A percentile compares a stretch with the other conserved stretches of the same genome.
Conservation (phyloP, 2,329 filamentous ascomycete species). For the Ophiostoma sp. region DNA sequence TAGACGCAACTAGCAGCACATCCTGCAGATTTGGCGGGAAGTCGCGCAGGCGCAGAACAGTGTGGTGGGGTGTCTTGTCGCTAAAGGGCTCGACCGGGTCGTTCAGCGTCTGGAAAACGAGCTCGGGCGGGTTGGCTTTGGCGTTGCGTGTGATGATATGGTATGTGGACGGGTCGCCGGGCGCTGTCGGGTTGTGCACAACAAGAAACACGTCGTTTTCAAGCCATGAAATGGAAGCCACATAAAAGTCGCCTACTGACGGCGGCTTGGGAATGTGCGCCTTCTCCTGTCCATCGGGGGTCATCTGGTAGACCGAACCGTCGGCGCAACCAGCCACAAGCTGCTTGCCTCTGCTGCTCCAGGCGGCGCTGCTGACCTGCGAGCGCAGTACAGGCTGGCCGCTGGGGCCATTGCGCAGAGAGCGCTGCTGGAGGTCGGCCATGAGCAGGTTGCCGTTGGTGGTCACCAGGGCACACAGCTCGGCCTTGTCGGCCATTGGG, state of each 20-base stretch:
- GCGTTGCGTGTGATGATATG: slow-evolving; percentile 69
- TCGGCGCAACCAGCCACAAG: slow-evolving; percentile 78
- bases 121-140: slow-evolving; percentile 45
- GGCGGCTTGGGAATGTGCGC: slow-evolving; percentile 74
- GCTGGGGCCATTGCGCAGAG: slow-evolving; percentile 51
- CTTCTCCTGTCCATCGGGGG: slow-evolving; percentile 70
- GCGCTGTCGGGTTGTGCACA: slow-evolving; percentile 64
- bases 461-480: slow-evolving; percentile 76
- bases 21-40: slow-evolving; percentile 79
- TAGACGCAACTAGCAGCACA: slow-evolving; percentile 74
- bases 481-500: slow-evolving; percentile 64
- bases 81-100: slow-evolving; percentile 71
- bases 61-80: slow-evolving; percentile 66
- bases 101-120: slow-evolving; percentile 66
- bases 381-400: slow-evolving; percentile 61
- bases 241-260: slow-evolving; percentile 60
- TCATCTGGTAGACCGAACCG: slow-evolving; percentile 77
- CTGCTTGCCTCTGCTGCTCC: slow-evolving; percentile 92
- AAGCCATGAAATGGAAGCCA: slow-evolving; percentile 80
- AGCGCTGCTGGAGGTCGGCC: slow-evolving; percentile 67
- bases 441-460: slow-evolving; percentile 75
- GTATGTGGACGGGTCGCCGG: slow-evolving; percentile 62
- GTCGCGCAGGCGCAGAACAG: slow-evolving; percentile 67
- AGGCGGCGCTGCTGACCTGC: slow-evolving; percentile 76
- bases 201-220: slow-evolving; percentile 80